Evolutionary conservation across 768 basidiomycete genomes (phyloP).

Genomic region (Boletus bicolor): DNA sequence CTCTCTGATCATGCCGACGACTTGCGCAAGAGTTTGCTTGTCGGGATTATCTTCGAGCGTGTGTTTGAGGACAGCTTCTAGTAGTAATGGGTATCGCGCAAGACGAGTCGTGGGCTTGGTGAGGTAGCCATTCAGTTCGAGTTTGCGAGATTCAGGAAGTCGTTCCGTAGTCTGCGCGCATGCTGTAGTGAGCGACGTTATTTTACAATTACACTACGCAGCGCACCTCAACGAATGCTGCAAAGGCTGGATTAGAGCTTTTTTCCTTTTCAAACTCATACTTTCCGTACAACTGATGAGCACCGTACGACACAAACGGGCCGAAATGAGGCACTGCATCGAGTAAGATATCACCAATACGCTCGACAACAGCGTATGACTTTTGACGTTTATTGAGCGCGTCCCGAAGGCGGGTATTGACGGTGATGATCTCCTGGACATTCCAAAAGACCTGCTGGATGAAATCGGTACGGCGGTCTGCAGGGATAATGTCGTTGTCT

Average conservation of each 20-base stretch:
- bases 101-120: conserved; percentile 98
- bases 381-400: conserved; percentile 95
- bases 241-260: conserved; percentile 85
- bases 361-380: conserved; percentile 87
- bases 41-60: conserved; percentile 90
- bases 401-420: conserved; percentile 90
- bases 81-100: conserved; percentile 91
- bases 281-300: conserved; percentile 96
- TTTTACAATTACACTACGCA: neutral
- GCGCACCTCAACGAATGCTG: conserved; percentile 89
- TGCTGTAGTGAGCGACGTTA: neutral
- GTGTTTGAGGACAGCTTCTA: conserved; percentile 89
- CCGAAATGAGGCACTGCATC: conserved; percentile 84
- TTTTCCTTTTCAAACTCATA: conserved; percentile 99
- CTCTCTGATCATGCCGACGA: conserved; percentile 69
- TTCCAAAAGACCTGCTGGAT: conserved; percentile 98
- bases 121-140: conserved; percentile 95
- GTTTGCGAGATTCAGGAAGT: conserved; percentile 89
- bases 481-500: conserved; percentile 72
- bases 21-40: conserved; percentile 72
- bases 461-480: conserved; percentile 75
- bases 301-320: conserved; percentile 93
- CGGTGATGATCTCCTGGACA: conserved; percentile 85
- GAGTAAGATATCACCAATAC: conserved; percentile 86
- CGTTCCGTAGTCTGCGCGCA: conserved; percentile 77